Percentiles rank a stretch among this genome's conserved stretches.
These are phyloP conservation scores for Daldinia caldariorum DNA, from an alignment of 495 filamentous ascomycete genomes.

Conservation along the genomic window DNA sequence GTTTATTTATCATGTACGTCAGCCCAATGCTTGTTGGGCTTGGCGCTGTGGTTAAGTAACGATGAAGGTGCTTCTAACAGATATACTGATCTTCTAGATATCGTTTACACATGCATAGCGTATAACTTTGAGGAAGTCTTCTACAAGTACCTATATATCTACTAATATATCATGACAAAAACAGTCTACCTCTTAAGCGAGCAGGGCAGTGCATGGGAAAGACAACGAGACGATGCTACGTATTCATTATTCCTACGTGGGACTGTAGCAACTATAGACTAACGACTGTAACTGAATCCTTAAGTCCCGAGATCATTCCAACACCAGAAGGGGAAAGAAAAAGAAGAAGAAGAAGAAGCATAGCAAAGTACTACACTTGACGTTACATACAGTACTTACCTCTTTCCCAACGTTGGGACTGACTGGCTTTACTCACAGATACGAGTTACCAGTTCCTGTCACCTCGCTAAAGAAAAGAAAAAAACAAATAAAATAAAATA, in stretches of 20 bases:
- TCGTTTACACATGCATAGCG: conserved; percentile 13
- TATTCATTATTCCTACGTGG: conserved; percentile 23
- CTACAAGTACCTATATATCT: conserved; percentile 40
- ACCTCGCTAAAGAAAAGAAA: conserved; percentile 17
- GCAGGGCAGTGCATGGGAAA: conserved; percentile 35
- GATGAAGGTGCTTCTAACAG: conserved; percentile 29
- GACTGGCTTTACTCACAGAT: neutral
- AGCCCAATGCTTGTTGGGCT: conserved; percentile 27
- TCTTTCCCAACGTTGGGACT: neutral
- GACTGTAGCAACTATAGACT: neutral
- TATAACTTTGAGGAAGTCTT: conserved; percentile 28
- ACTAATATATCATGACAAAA: conserved; percentile 17
- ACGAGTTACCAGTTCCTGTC: conserved; percentile 35
- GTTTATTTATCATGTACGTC: conserved; percentile 6
- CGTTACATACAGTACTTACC: conserved; percentile 9
- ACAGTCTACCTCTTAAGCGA: conserved; percentile 11
- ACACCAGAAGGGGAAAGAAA: conserved; percentile 22
- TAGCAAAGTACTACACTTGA: conserved; percentile 11
- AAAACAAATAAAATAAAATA: too few relatives aligned
- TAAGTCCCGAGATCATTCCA: conserved; percentile 40
- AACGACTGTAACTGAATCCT: conserved; percentile 34
- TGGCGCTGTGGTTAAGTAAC: conserved; percentile 22
- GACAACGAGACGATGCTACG: conserved; percentile 21
- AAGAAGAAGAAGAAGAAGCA: neutral
- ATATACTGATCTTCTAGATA: conserved; percentile 1